Evolutionary conservation across 2,329 filamentous ascomycete genomes (phyloP).

Genomic region (Didymella arachidicola): DNA sequence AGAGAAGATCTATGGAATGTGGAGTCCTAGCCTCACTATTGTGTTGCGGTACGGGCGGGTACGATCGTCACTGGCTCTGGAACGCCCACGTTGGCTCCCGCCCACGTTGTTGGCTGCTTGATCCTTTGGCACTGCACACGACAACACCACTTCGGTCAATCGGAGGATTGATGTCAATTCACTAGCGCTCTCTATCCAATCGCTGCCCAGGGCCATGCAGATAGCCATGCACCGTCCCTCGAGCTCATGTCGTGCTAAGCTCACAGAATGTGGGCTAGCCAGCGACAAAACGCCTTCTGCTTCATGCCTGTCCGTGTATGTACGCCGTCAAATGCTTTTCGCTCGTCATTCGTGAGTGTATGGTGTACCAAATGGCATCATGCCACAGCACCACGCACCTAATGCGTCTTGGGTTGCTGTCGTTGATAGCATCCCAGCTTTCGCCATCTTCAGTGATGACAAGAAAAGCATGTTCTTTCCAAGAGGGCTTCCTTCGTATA

Average conservation of each 20-base stretch:
- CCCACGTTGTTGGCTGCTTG: slow-evolving; percentile 32
- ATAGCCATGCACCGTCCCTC: slow-evolving; percentile 23
- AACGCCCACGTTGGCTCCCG: slow-evolving; percentile 47
- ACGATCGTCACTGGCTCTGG: slow-evolving; percentile 30
- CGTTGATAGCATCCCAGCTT: slow-evolving; percentile 1
- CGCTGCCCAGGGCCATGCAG: slow-evolving; percentile 10
- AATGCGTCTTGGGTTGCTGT: background rate
- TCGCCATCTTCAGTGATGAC: background rate
- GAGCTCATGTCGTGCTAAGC: slow-evolving; percentile 24
- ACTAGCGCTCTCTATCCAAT: slow-evolving; percentile 28
- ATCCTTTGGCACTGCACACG: slow-evolving; percentile 27
- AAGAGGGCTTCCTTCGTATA: slow-evolving; percentile 23
- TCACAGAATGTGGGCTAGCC: slow-evolving; percentile 19
- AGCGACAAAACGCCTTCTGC: slow-evolving; percentile 16
- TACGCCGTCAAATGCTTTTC: slow-evolving; percentile 9
- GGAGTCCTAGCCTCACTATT: slow-evolving; percentile 45
- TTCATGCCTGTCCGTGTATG: slow-evolving; percentile 6
- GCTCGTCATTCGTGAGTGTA: slow-evolving; percentile 11
- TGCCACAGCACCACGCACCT: slow-evolving; percentile 14
- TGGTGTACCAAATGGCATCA: slow-evolving; percentile 27
- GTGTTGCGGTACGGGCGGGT: slow-evolving; percentile 35
- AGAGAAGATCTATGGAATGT: slow-evolving; percentile 39
- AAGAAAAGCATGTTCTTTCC: slow-evolving; percentile 1
- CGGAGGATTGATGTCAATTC: slow-evolving; percentile 24
- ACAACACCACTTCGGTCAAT: slow-evolving; percentile 23